These are phyloP conservation scores for Monosporascus sp. DNA, from an alignment of 2,329 filamentous ascomycete genomes.

Conservation along the genomic window DNA sequence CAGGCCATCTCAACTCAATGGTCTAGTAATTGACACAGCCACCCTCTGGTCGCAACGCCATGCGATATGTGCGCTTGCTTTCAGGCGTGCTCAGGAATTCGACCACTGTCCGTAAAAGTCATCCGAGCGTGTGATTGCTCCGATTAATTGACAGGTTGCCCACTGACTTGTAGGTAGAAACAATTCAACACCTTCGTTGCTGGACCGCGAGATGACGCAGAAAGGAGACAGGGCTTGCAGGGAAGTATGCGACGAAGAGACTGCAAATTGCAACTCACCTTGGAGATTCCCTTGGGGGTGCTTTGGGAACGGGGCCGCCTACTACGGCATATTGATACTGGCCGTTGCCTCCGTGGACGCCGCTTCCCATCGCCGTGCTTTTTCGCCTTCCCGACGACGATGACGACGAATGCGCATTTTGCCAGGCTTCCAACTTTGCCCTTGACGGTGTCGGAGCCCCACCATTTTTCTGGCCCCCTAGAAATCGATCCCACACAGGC, in stretches of 20 bases:
- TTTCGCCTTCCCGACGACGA: slow-evolving; percentile 12
- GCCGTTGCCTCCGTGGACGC: slow-evolving; percentile 28
- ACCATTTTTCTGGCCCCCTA: slow-evolving; percentile 20
- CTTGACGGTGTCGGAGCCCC: slow-evolving; percentile 14
- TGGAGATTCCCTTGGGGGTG: slow-evolving; percentile 24
- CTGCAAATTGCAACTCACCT: background rate
- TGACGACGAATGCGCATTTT: slow-evolving; percentile 20
- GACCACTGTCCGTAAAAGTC: background rate
- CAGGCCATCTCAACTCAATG: background rate
- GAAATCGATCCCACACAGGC: slow-evolving; percentile 33
- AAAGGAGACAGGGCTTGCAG: no score
- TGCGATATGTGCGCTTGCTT: background rate
- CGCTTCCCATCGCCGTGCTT: slow-evolving; percentile 5
- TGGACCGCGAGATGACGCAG: no score
- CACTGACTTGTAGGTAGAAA: no score
- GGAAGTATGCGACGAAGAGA: background rate
- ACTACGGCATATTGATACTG: slow-evolving; percentile 30
- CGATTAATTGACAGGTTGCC: background rate
- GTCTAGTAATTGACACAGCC: background rate
- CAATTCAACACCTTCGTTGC: no score
- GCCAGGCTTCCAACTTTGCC: slow-evolving; percentile 28
- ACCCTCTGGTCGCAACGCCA: background rate
- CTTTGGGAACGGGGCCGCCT: slow-evolving; percentile 28
- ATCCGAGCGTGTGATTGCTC: background rate
- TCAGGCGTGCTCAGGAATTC: background rate